Conservation (phyloP, 495 filamentous ascomycete species). For the Penicillium cosmopolitanum region DNA sequence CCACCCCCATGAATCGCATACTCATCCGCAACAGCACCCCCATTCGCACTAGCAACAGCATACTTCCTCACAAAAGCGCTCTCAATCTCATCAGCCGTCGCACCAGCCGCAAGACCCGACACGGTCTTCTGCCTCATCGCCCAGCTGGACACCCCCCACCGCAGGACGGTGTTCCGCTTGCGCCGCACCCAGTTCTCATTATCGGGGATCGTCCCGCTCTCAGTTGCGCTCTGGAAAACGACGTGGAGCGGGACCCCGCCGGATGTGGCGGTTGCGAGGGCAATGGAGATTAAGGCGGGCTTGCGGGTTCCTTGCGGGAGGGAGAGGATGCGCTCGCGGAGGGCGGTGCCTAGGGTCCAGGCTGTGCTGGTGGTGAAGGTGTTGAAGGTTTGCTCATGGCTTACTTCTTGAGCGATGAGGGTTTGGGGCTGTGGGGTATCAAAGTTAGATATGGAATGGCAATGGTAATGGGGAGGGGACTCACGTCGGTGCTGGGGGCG, state of each 20-base stretch:
- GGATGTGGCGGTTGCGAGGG: constrained; percentile 43
- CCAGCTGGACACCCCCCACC: constrained; percentile 71
- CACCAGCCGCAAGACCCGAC: constrained; percentile 19
- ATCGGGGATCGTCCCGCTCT: constrained; percentile 62
- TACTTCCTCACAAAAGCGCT: constrained; percentile 60
- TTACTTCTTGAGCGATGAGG: constrained; percentile 56
- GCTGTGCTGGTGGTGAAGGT: constrained; percentile 69
- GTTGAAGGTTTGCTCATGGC: constrained; percentile 54
- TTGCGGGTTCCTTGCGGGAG: constrained; percentile 49
- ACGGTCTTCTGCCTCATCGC: constrained; percentile 63
- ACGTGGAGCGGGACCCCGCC: constrained; percentile 52
- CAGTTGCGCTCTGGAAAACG: constrained; percentile 62
- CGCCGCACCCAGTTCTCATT: constrained; percentile 64
- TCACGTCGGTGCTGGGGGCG: constrained; percentile 43
- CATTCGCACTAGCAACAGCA: constrained; percentile 44
- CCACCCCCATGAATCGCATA: constrained; percentile 80
- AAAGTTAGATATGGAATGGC: constrained; percentile 11
- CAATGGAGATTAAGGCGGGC: constrained; percentile 69
- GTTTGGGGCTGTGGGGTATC: constrained; percentile 43
- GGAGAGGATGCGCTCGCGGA: constrained; percentile 62
- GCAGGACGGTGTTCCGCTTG: constrained; percentile 69
- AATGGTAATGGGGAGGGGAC: constrained; percentile 6
- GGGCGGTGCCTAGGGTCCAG: constrained; percentile 65
- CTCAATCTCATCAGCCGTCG: constrained; percentile 52
- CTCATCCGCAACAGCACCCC: constrained; percentile 53